Evolutionary conservation across 1,284 basidiomycete genomes (phyloP), one percentile per base, ranked within the genome.

Genomic region (Cutaneotrichosporon mucoides): DNA sequence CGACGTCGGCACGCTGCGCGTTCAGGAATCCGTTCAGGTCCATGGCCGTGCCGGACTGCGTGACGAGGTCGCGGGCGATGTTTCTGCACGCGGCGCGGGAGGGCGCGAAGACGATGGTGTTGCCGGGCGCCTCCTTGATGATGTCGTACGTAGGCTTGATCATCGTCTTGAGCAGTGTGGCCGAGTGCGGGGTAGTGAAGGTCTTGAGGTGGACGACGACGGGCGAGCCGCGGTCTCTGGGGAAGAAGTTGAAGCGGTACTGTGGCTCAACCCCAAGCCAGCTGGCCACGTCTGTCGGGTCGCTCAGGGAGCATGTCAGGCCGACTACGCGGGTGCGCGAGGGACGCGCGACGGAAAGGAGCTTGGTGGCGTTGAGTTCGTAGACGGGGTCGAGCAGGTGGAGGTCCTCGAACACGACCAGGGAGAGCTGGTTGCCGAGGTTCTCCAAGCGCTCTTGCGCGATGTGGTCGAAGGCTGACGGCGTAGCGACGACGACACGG

Each of bases 141-240:
- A 76, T 85, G 11, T 85, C 79, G 73, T 95, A 92, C 0, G 88
- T 86, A 4, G 96, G 93, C 75, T 94, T 96, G 51, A 89, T 84
- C 88, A 99, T 96, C 2, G 87, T 84, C 70, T 94, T 95, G 78
- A 95, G 88, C 36, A 98, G 81, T 1, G 89, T 87, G 0, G 88
- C 83, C 4, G 92, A 95, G 70, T 95, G 88, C 0, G 92, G 85
- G 56, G 93, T 88, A 35, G 88, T 88, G 79, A 97, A 97, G 0
- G 90, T 84, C 62, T 90, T 87, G 24, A 87, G 83, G 12, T 82
- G 82, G 10, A 86, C 83, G 4, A 81, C 80, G 15, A 99, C 80
- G 0, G 90, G 84, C 65, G 92, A 88, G 57, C 93, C 90, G 38
- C 93, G 86, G 68, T 93, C 88, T 45, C 82, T 84, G 0, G 93